A percentile compares a stretch with the other conserved stretches of the same genome.
These are phyloP conservation scores for Leptographium lundbergii DNA, from an alignment of 2,329 filamentous ascomycete species.

Conservation along the genomic window DNA sequence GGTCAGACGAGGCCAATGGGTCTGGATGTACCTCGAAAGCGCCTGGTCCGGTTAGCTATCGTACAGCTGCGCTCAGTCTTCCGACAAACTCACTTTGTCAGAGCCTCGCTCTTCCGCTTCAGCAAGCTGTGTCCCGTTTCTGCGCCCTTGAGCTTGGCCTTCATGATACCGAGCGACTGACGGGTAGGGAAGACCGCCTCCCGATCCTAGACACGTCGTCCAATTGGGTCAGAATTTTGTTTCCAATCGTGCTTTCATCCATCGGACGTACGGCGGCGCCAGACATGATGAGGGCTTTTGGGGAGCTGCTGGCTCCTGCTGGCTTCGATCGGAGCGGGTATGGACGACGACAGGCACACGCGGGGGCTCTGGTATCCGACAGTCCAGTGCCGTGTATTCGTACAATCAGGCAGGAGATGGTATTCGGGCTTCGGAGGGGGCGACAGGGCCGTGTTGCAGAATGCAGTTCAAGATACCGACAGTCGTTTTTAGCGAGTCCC, in stretches of 20 bases:
- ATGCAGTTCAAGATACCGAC: not conserved
- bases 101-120: slow-evolving; percentile 94
- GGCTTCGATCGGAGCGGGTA: not conserved
- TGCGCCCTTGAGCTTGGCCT: slow-evolving; percentile 90
- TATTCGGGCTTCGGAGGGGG: not conserved
- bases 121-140: slow-evolving; percentile 86
- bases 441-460: not conserved
- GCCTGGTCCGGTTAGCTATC: slow-evolving; percentile 37
- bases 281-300: slow-evolving; percentile 15
- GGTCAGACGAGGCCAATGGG: not conserved
- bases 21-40: slow-evolving; percentile 62
- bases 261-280: slow-evolving; percentile 12
- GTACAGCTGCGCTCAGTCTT: not conserved
- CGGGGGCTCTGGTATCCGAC: no score
- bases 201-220: slow-evolving; percentile 52
- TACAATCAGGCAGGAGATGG: not conserved
- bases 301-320: not conserved
- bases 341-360: not conserved
- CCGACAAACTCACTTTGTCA: slow-evolving; percentile 65
- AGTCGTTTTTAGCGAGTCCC: not conserved
- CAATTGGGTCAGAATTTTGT: not conserved
- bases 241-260: not conserved
- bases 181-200: slow-evolving; percentile 96
- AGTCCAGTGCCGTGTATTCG: no score
- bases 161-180: slow-evolving; percentile 94